phyloP scores from a whole-genome alignment of 352 stramenopile species.

The Pythium brassicae region DNA sequence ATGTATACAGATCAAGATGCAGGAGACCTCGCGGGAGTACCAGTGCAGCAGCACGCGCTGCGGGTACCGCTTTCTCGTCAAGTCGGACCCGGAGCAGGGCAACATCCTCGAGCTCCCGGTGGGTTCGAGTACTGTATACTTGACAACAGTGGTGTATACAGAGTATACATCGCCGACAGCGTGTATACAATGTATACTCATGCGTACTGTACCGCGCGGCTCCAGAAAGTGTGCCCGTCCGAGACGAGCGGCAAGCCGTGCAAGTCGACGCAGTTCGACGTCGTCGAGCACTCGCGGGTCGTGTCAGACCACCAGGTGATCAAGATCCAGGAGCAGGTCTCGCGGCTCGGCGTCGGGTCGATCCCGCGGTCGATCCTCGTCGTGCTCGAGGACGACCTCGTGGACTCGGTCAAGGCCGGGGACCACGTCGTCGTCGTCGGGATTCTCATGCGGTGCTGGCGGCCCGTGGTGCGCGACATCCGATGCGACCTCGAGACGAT shows the following conservation, averaged over 20 bases:
- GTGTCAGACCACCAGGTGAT: conserved; percentile 90
- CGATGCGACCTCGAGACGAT: conserved; percentile 90
- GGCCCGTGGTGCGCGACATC: conserved; percentile 60
- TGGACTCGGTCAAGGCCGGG: conserved; percentile 89
- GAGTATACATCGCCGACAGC: too few species aligned
- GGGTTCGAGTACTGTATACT: conserved; percentile 8
- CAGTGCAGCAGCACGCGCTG: conserved; percentile 78
- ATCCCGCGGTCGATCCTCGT: conserved; percentile 94
- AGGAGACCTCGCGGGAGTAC: conserved; percentile 87
- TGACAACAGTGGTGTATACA: conserved; percentile 10
- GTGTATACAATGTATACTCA: too few species aligned
- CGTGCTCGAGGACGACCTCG: conserved; percentile 89
- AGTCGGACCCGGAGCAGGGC: conserved; percentile 87
- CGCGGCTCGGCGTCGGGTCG: conserved; percentile 87
- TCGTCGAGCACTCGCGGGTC: conserved; percentile 42
- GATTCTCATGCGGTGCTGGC: conserved; percentile 93
- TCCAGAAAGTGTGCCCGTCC: conserved; percentile 49
- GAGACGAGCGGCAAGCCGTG: conserved; percentile 57
- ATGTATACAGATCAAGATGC: conserved; percentile 89
- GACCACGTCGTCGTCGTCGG: conserved; percentile 94
- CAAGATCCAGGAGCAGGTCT: conserved; percentile 95
- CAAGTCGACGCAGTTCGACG: conserved; percentile 70
- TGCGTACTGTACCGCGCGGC: not conserved
- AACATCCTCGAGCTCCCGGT: conserved; percentile 86
- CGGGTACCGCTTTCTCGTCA: conserved; percentile 75